These are phyloP conservation scores for Fragaria iinumae DNA, from an alignment of 306 rosid species.

Conservation along the genomic window DNA sequence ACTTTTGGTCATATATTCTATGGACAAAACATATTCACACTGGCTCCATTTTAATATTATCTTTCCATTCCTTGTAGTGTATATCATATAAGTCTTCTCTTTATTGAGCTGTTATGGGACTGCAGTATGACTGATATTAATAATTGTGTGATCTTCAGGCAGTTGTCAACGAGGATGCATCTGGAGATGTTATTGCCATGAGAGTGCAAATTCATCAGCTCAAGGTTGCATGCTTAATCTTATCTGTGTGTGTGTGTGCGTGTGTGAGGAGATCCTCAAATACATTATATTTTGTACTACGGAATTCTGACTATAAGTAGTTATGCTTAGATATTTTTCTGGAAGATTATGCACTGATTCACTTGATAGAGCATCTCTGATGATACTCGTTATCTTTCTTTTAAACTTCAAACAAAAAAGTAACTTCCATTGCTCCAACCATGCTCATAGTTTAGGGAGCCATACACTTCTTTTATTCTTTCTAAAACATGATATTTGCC, in stretches of 20 bases:
- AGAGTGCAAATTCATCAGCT: constrained; percentile 94
- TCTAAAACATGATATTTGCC: neutral
- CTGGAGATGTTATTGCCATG: constrained; percentile 97
- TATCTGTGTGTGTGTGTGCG: neutral
- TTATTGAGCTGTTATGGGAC: neutral
- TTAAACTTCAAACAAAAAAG: neutral
- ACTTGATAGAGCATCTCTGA: neutral
- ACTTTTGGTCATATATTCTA: neutral
- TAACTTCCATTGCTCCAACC: neutral
- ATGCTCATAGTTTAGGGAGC: neutral
- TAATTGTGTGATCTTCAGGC: constrained; percentile 49
- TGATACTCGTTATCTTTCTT: neutral
- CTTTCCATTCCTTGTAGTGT: neutral
- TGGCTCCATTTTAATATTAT: neutral
- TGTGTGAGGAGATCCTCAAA: neutral
- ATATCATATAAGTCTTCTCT: neutral
- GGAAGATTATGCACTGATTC: neutral
- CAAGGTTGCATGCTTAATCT: constrained; percentile 53
- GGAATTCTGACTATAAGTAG: neutral
- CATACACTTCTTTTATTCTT: neutral
- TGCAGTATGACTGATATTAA: neutral
- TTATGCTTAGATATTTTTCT: neutral
- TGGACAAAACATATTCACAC: neutral
- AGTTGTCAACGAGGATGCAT: constrained; percentile 90
- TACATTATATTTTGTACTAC: neutral